phyloP scores from a whole-genome alignment of 352 stramenopile genomes.

The Pythium sp. region DNA sequence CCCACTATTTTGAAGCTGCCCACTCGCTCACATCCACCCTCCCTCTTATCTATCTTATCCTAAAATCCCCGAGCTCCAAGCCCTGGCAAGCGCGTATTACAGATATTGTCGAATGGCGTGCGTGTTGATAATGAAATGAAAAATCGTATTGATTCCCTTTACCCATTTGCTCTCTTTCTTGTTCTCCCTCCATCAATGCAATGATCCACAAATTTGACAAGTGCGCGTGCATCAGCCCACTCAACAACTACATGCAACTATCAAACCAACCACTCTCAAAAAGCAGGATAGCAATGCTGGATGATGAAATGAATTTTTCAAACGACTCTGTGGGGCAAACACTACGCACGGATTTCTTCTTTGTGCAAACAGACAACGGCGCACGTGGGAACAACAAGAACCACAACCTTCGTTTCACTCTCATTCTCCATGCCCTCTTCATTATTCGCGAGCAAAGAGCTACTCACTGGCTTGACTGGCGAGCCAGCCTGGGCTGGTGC shows the following conservation, averaged over 20 bases:
- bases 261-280: neutral
- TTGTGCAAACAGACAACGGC: conserved; percentile 5
- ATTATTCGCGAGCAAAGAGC: neutral
- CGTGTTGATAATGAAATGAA: neutral
- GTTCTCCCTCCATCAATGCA: neutral
- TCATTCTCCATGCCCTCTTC: neutral
- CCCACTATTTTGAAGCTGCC: neutral
- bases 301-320: neutral
- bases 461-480: neutral
- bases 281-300: neutral
- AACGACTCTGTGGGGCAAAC: neutral
- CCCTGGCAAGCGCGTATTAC: neutral
- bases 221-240: too few species aligned
- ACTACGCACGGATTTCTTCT: neutral
- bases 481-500: neutral
- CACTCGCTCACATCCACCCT: neutral
- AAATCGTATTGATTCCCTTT: neutral
- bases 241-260: neutral
- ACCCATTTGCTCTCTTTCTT: neutral
- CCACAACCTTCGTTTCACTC: neutral
- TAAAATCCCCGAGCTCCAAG: neutral
- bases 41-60: neutral
- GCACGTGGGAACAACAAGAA: neutral
- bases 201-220: too few species aligned
- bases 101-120: neutral